phyloP scores from a whole-genome alignment of 345 rosid species.

The Salix viminalis region DNA sequence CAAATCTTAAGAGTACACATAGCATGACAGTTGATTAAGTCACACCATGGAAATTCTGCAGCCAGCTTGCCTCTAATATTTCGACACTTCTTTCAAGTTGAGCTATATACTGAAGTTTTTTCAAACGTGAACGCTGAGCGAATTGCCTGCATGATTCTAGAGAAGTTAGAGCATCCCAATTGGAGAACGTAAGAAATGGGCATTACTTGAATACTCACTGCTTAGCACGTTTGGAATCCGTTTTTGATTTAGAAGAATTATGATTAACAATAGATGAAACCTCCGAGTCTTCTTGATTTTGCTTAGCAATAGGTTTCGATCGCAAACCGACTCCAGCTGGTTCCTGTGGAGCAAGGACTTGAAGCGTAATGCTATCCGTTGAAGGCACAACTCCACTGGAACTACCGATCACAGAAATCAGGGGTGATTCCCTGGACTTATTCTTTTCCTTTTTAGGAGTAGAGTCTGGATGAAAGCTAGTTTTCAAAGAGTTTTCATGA shows the following conservation, averaged over 20 bases:
- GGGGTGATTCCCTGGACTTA: background rate
- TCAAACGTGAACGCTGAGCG: conserved; percentile 54
- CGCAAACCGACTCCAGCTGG: conserved; percentile 1
- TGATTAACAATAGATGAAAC: conserved; percentile 16
- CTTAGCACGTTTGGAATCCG: conserved; percentile 70
- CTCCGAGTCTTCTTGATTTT: conserved; percentile 16
- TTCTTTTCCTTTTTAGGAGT: background rate
- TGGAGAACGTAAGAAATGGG: background rate
- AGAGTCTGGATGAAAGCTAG: background rate
- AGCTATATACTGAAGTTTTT: conserved; percentile 60
- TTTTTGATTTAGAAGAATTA: conserved; percentile 45
- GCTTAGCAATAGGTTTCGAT: background rate
- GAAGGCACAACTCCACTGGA: background rate
- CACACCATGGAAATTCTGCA: background rate
- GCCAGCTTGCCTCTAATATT: conserved; percentile 43
- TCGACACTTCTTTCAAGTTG: conserved; percentile 60
- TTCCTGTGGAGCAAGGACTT: conserved; percentile 20
- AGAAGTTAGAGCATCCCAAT: background rate
- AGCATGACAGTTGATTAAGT: background rate
- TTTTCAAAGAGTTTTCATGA: background rate
- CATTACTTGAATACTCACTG: conserved; percentile 25
- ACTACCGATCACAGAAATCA: background rate
- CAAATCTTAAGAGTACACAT: background rate
- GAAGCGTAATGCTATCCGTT: conserved; percentile 4
- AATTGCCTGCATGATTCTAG: conserved; percentile 39